Evolutionary conservation across 139 green algal species (phyloP).

Genomic region (Picochlorum sp.): DNA sequence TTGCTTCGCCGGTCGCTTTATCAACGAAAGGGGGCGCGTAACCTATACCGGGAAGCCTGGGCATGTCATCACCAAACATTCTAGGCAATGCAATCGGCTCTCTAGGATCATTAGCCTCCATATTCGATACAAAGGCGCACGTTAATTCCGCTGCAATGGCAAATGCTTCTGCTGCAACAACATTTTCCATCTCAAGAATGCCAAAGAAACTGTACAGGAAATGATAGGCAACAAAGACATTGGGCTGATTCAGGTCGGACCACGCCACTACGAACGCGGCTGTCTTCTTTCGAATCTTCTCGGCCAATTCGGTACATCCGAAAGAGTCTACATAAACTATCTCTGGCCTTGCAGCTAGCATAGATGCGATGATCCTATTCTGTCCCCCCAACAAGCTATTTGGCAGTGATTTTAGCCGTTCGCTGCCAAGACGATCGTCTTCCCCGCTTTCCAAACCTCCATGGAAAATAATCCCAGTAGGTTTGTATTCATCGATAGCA

Average conservation of each 20-base stretch:
- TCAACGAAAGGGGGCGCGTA: constrained; percentile 23
- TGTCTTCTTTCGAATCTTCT: not conserved
- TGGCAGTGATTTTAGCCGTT: too few species aligned
- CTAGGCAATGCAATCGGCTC: constrained; percentile 30
- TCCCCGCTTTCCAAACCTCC: too few species aligned
- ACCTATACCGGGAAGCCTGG: constrained; percentile 42
- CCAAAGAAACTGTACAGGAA: constrained; percentile 59
- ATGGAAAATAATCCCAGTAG: too few species aligned
- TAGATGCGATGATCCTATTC: constrained; percentile 1
- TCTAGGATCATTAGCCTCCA: constrained; percentile 12
- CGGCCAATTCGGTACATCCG: too few species aligned
- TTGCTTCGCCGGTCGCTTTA: not conserved
- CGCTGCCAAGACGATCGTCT: too few species aligned
- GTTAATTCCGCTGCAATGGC: constrained; percentile 30
- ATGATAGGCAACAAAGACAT: constrained; percentile 34
- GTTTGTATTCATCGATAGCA: too few species aligned
- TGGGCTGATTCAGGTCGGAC: not conserved
- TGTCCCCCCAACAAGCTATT: too few species aligned
- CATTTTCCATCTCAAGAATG: constrained; percentile 21
- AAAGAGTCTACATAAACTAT: too few species aligned
- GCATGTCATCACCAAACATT: constrained; percentile 18
- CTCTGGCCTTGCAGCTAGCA: not conserved
- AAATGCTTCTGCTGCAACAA: constrained; percentile 54
- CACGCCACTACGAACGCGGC: not conserved
- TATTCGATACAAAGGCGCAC: constrained; percentile 7